Conservation (phyloP, 2,329 filamentous ascomycete genomes). For the Remersonia thermophila region DNA sequence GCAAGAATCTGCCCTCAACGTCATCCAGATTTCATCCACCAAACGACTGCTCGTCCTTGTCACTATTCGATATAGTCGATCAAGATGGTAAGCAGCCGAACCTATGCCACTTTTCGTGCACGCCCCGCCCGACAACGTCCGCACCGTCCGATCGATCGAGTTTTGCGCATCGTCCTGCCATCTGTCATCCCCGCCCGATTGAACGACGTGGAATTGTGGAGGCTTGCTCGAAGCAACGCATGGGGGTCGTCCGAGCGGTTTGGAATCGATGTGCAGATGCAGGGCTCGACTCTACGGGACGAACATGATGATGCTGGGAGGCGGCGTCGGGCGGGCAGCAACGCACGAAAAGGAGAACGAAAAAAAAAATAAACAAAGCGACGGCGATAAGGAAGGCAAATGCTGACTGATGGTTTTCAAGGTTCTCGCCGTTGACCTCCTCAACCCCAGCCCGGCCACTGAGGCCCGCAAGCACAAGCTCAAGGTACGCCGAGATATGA, state of each 20-base stretch:
- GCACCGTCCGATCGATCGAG: conserved; percentile 9
- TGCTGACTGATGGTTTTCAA: conserved; percentile 41
- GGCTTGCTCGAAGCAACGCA: too few species aligned
- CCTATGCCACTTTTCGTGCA: conserved; percentile 10
- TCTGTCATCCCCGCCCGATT: too few species aligned
- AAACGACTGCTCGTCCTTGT: conserved; percentile 33
- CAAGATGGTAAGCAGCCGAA: conserved; percentile 53
- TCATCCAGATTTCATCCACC: conserved; percentile 41
- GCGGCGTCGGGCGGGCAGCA: conserved; percentile 1
- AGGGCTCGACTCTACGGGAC: too few species aligned
- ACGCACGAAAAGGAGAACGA: conserved; percentile 1
- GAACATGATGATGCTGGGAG: too few species aligned
- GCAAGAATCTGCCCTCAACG: conserved; percentile 37
- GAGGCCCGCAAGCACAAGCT: conserved; percentile 99
- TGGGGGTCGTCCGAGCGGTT: too few species aligned
- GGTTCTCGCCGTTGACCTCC: conserved; percentile 99
- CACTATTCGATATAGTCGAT: conserved; percentile 37
- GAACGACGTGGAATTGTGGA: too few species aligned
- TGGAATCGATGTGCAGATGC: too few species aligned
- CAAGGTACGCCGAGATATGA: conserved; percentile 56
- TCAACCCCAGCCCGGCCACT: conserved; percentile 95
- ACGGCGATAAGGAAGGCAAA: conserved; percentile 10
- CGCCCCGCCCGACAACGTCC: background rate
- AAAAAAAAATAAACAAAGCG: background rate
- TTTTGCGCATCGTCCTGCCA: too few species aligned